phyloP scores from a whole-genome alignment of 208 protist genomes.

The Trypanosoma conorhini region DNA sequence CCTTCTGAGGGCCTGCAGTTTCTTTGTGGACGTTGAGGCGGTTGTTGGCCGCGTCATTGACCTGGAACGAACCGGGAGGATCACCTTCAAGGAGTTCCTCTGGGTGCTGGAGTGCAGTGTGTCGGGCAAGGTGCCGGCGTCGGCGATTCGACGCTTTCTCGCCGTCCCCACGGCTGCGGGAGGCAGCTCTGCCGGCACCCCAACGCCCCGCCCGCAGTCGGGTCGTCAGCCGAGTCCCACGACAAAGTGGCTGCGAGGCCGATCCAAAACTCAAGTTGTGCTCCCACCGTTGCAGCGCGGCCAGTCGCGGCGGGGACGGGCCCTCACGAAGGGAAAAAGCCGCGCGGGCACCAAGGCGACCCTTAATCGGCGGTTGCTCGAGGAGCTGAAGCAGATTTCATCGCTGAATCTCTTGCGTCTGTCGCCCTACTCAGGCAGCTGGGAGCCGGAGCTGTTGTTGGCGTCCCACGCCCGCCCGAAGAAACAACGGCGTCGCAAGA shows the following conservation, averaged over 20 bases:
- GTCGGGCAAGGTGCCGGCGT: constrained; percentile 21
- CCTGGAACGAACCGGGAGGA: constrained; percentile 19
- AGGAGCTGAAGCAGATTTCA: background rate
- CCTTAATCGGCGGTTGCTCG: background rate
- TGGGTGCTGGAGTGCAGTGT: constrained; percentile 37
- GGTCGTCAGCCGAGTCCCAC: background rate
- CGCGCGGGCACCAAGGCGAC: background rate
- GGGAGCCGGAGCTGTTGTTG: background rate
- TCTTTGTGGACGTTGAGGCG: constrained; percentile 27
- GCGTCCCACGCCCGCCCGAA: background rate
- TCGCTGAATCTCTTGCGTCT: background rate
- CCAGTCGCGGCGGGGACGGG: background rate
- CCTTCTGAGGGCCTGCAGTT: constrained; percentile 23
- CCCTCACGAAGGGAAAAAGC: background rate
- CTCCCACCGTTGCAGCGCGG: background rate
- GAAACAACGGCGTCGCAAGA: background rate
- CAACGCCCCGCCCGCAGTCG: background rate
- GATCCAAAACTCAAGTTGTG: background rate
- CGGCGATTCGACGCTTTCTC: constrained; percentile 11
- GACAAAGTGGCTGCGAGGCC: background rate
- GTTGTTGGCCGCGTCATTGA: constrained; percentile 38
- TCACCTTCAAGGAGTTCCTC: constrained; percentile 39
- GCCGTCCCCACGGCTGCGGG: background rate
- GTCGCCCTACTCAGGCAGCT: background rate
- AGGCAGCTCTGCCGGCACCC: background rate